A percentile compares a stretch with the other conserved stretches of the same genome.
phyloP scores from a whole-genome alignment of 2,329 filamentous ascomycete genomes.

The Pestalotiopsis sp. region DNA sequence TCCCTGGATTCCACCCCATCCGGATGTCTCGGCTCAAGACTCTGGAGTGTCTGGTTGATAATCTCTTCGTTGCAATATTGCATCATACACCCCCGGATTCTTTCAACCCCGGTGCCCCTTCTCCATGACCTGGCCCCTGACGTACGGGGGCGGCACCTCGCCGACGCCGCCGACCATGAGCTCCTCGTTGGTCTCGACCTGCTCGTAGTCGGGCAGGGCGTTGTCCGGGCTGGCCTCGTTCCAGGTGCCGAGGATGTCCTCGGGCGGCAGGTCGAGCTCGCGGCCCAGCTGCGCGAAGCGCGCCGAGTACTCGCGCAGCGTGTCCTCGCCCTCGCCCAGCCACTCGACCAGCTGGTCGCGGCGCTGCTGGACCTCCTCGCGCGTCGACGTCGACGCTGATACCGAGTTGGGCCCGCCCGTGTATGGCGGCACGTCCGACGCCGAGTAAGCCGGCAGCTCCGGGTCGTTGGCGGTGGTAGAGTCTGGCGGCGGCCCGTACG shows the following conservation, averaged over 20 bases:
- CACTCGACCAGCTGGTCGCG: conserved; percentile 31
- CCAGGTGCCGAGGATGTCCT: conserved; percentile 34
- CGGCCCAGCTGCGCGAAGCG: conserved; percentile 30
- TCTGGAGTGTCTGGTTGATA: not conserved
- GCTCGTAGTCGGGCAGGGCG: conserved; percentile 30
- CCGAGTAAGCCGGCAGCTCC: conserved; percentile 29
- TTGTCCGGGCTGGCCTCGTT: conserved; percentile 33
- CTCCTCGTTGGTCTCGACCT: conserved; percentile 31
- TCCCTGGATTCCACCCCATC: not conserved
- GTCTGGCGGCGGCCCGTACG: conserved; percentile 12
- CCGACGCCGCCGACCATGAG: conserved; percentile 34
- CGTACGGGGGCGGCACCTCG: conserved; percentile 32
- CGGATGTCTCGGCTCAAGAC: not conserved
- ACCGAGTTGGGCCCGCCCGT: conserved; percentile 27
- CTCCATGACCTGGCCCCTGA: conserved; percentile 12
- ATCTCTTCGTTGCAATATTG: not conserved
- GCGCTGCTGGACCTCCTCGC: conserved; percentile 29
- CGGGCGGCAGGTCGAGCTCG: conserved; percentile 27
- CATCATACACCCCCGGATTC: not conserved
- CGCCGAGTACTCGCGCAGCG: conserved; percentile 34
- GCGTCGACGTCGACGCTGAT: conserved; percentile 23
- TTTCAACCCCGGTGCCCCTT: not conserved
- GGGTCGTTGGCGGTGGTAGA: conserved; percentile 16
- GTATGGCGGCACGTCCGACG: conserved; percentile 31
- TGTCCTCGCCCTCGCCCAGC: conserved; percentile 32